A percentile compares a stretch with the other conserved stretches of the same genome.
Evolutionary conservation across 192 early-diverging fungal species (phyloP).

Genomic region (Chytriomyces hyalinus): DNA sequence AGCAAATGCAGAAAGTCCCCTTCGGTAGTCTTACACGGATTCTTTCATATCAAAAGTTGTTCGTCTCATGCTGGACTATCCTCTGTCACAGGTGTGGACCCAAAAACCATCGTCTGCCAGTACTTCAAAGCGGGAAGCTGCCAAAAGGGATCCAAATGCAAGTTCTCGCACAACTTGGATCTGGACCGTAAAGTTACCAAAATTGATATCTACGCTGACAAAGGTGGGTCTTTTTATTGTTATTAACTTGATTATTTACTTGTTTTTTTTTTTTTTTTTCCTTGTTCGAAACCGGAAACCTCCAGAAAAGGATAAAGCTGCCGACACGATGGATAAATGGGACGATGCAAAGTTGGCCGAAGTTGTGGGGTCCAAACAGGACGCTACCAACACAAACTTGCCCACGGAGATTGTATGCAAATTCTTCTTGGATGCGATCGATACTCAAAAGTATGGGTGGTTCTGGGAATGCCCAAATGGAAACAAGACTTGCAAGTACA

Average conservation of each 20-base stretch:
- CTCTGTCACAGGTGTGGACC: conserved; percentile 72
- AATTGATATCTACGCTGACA: conserved; percentile 92
- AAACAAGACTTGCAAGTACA: conserved; percentile 90
- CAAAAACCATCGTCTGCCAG: conserved; percentile 92
- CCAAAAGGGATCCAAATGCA: conserved; percentile 90
- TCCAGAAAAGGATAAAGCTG: conserved; percentile 35
- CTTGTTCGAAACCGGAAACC: not conserved
- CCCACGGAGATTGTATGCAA: conserved; percentile 99
- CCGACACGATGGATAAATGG: conserved; percentile 95
- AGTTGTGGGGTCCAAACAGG: conserved; percentile 83
- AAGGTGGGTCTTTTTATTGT: conserved; percentile 63
- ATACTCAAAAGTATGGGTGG: conserved; percentile 95
- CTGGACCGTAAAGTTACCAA: conserved; percentile 90
- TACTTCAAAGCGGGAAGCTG: conserved; percentile 92
- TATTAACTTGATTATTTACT: not conserved
- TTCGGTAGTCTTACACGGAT: conserved; percentile 64
- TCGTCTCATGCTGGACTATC: not conserved
- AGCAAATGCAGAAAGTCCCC: conserved; percentile 89
- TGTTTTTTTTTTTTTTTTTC: not conserved
- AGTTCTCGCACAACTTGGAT: conserved; percentile 95
- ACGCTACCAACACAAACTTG: conserved; percentile 70
- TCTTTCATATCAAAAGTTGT: not conserved
- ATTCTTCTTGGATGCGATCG: conserved; percentile 95
- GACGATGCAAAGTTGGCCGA: conserved; percentile 89
- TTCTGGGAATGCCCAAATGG: conserved; percentile 99